Conservation (phyloP, 257 asterid species). For the Agastache rugosa region DNA sequence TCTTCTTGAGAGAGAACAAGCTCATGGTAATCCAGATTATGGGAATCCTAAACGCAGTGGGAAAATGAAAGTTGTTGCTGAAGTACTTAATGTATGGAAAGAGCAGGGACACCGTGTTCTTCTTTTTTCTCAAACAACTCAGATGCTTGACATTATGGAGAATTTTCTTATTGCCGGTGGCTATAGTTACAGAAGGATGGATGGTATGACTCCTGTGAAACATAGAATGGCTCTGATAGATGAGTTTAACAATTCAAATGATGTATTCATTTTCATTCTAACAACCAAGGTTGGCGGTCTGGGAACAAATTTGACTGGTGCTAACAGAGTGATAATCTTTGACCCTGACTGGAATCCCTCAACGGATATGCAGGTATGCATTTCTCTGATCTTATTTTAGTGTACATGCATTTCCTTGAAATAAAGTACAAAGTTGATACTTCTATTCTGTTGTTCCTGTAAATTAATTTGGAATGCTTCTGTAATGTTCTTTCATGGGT, state of each 20-base stretch:
- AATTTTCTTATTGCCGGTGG: slow-evolving; percentile 58
- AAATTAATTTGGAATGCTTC: slow-evolving; percentile 10
- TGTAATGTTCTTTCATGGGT: background rate
- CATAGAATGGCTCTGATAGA: slow-evolving; percentile 94
- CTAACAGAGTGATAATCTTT: slow-evolving; percentile 93
- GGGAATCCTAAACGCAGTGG: slow-evolving; percentile 94
- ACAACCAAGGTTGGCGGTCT: slow-evolving; percentile 98
- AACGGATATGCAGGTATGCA: slow-evolving; percentile 91
- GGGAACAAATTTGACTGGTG: slow-evolving; percentile 97
- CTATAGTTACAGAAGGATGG: slow-evolving; percentile 89
- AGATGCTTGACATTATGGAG: slow-evolving; percentile 98
- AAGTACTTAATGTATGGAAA: slow-evolving; percentile 95
- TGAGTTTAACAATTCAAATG: slow-evolving; percentile 82
- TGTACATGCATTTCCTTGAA: slow-evolving; percentile 4
- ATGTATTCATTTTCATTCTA: slow-evolving; percentile 80
- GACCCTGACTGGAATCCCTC: slow-evolving; percentile 99
- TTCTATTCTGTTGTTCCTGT: slow-evolving; percentile 3
- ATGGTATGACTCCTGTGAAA: slow-evolving; percentile 87
- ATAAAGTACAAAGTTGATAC: slow-evolving; percentile 22
- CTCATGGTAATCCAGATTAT: slow-evolving; percentile 81
- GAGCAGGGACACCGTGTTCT: slow-evolving; percentile 98
- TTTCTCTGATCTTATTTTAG: slow-evolving; percentile 31
- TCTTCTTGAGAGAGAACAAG: slow-evolving; percentile 95
- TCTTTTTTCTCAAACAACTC: slow-evolving; percentile 92
- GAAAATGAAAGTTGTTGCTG: slow-evolving; percentile 84